These are phyloP conservation scores for Cladosporium cucumerinum DNA, from an alignment of 2,329 filamentous ascomycete genomes.

Conservation along the genomic window DNA sequence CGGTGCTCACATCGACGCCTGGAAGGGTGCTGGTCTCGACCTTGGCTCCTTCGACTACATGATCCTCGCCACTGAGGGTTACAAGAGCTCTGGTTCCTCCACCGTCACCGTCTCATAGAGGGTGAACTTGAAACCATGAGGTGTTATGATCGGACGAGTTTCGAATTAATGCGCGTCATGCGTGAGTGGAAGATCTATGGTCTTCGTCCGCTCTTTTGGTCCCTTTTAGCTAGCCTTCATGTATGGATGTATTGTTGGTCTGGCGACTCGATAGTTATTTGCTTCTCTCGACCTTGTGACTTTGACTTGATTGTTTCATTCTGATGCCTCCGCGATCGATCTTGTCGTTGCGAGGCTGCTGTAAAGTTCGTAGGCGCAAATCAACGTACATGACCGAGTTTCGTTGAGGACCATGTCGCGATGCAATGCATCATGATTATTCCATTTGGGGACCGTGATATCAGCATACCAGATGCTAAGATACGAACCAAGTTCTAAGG, in stretches of 20 bases:
- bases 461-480: not conserved
- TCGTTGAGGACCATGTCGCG: not conserved
- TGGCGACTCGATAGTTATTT: not conserved
- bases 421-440: not conserved
- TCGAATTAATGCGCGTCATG: not conserved
- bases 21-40: constrained; percentile 27
- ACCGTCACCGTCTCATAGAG: constrained; percentile 35
- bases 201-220: constrained; percentile 15
- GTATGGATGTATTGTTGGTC: constrained; percentile 10
- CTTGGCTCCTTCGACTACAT: constrained; percentile 39
- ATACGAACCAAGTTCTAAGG: not conserved
- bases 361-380: too few relatives aligned
- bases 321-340: not conserved
- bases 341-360: not conserved
- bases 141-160: too few relatives aligned
- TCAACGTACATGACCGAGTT: not conserved
- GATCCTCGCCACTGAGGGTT: constrained; percentile 45
- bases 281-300: not conserved
- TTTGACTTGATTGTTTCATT: not conserved
- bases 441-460: too few relatives aligned
- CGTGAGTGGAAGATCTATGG: constrained; percentile 1
- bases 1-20: constrained; percentile 29
- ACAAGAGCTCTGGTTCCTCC: constrained; percentile 40
- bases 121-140: not conserved
- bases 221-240: not conserved